Base-by-base conservation (phyloP, 1,284 basidiomycete genomes). In the Earliella scabrosa region DNA sequence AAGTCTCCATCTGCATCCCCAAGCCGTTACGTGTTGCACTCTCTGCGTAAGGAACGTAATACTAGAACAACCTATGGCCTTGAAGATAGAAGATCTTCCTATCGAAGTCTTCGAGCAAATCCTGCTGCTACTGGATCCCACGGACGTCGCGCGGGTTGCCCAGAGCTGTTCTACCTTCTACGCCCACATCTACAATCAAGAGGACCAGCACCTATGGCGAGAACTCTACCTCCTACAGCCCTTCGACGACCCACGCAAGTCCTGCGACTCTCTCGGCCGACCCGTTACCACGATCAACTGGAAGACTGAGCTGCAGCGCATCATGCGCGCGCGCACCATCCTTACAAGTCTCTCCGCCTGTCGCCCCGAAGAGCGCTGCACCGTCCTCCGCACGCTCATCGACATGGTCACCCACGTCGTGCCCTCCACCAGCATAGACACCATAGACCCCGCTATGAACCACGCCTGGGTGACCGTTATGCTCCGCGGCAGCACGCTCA, bases 41-140 rank as follows among this genome's bases (percentile, higher is more conserved):
- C n/a, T n/a, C n/a, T n/a, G n/a, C n/a, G n/a, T n/a, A n/a, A n/a
- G n/a, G n/a, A n/a, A n/a, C n/a, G n/a, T n/a, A n/a, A n/a, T n/a
- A n/a, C n/a, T n/a, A n/a, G n/a, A n/a, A n/a, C n/a, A 16, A 2
- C 2, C 20, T 18, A 66, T 66, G 64, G 45, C 63, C n/a, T n/a
- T n/a, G 2, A 50, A 26, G 11, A 50, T 69, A 8, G 46, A 48
- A 32, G 58, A 68, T 45, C 52, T 88, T 7, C 85, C 86, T 6
- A 66, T 72, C 18, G 87, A 88, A 66, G 65, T 85, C 24, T 63
- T 87, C 20, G 85, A 87, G 53, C 71, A 77, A 39, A 77, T 86
- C 43, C 69, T 88, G 3, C 63, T 82, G 44, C 61, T 68, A 14
- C 76, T 79, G 49, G 83, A 88, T 63, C 87, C 86, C 2, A 66